Evolutionary conservation across 768 basidiomycete species (phyloP).

Genomic region (Porphyrellus cyaneotinctus): DNA sequence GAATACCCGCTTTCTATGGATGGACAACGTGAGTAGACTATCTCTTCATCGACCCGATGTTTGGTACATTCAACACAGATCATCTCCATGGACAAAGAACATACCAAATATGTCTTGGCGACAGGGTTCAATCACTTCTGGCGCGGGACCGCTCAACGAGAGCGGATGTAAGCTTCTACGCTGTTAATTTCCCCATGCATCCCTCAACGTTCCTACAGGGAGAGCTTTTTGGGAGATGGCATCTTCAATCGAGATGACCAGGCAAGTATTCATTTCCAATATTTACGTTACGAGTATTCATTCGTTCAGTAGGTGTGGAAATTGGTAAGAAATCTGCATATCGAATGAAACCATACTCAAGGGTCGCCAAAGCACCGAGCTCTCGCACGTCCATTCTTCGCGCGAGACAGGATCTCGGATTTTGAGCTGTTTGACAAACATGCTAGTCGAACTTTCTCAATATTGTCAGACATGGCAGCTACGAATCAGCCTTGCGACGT

Average conservation of each 20-base stretch:
- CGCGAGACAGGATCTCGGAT: slow-evolving; percentile 66
- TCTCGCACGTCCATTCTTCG: slow-evolving; percentile 70
- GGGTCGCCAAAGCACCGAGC: slow-evolving; percentile 49
- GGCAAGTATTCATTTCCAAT: slow-evolving; percentile 32
- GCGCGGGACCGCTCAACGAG: slow-evolving; percentile 60
- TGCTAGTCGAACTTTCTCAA: slow-evolving; percentile 42
- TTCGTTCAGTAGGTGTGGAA: slow-evolving; percentile 50
- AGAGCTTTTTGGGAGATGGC: slow-evolving; percentile 61
- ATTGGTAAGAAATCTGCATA: slow-evolving; percentile 38
- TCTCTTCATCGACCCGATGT: background rate
- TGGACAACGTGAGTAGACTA: slow-evolving; percentile 52
- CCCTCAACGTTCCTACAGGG: slow-evolving; percentile 27
- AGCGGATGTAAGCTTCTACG: slow-evolving; percentile 50
- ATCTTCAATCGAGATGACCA: slow-evolving; percentile 78
- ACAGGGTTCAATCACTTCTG: slow-evolving; percentile 67
- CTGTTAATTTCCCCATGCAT: background rate
- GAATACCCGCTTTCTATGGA: slow-evolving; percentile 66
- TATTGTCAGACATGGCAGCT: slow-evolving; percentile 41
- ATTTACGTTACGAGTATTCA: slow-evolving; percentile 2
- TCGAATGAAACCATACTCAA: slow-evolving; percentile 2
- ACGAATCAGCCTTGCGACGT: slow-evolving; percentile 49
- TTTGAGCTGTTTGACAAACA: slow-evolving; percentile 65
- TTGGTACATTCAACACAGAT: slow-evolving; percentile 39
- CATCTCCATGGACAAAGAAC: slow-evolving; percentile 71
- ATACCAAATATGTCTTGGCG: slow-evolving; percentile 58